Evolutionary conservation across 2,329 filamentous ascomycete genomes (phyloP).

Genomic region (Sporothrix mexicana): DNA sequence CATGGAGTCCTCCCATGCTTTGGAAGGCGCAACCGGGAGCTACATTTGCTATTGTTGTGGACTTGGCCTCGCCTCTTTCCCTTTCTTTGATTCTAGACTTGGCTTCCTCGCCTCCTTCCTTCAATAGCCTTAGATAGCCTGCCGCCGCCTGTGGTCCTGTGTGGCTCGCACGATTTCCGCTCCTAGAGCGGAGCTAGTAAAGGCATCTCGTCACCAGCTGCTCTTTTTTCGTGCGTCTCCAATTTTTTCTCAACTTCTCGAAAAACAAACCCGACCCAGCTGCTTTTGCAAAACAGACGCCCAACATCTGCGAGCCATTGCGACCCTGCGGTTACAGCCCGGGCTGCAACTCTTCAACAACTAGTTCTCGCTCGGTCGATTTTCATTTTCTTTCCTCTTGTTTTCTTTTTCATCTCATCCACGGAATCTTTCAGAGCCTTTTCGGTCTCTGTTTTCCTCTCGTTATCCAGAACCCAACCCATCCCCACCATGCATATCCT

Average conservation of each 20-base stretch:
- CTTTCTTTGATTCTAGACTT: neutral
- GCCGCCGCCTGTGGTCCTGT: too few species aligned
- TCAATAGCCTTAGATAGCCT: constrained; percentile 8
- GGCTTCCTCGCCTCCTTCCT: neutral
- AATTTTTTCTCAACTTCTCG: neutral
- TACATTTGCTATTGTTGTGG: too few species aligned
- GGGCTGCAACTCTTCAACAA: neutral
- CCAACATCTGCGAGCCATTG: constrained; percentile 20
- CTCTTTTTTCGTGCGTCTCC: constrained; percentile 12
- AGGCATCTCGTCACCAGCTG: constrained; percentile 6
- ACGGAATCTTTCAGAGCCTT: neutral
- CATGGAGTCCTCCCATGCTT: too few species aligned
- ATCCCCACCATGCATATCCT: constrained; percentile 63
- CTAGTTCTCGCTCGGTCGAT: neutral
- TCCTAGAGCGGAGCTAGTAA: constrained; percentile 28
- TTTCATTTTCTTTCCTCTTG: neutral
- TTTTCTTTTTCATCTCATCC: neutral
- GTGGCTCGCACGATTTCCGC: constrained; percentile 9
- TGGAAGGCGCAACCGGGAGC: neutral
- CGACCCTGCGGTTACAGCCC: neutral
- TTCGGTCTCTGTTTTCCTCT: neutral
- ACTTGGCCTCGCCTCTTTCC: too few species aligned
- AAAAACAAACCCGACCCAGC: neutral
- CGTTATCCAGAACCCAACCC: neutral
- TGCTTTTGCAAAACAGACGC: neutral